These are phyloP conservation scores for Tetragonia tetragonoides DNA, from an alignment of 148 eudicot species.

Conservation along the genomic window DNA sequence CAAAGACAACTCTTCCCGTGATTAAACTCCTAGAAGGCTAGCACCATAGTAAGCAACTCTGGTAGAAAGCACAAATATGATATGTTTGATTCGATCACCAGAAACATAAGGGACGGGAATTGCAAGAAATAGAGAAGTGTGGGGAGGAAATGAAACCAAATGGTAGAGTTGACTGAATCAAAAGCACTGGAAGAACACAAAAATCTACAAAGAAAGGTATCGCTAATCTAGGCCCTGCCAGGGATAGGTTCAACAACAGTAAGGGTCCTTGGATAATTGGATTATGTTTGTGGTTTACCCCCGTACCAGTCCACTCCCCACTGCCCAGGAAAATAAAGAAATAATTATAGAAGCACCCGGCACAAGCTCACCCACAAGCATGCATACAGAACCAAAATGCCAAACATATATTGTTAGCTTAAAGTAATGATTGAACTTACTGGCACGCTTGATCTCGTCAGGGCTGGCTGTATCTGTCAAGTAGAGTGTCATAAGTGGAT, in stretches of 20 bases:
- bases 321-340: too few species aligned
- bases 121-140: not conserved
- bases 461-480: constrained; percentile 81
- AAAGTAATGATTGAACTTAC: constrained; percentile 42
- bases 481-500: constrained; percentile 97
- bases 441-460: constrained; percentile 79
- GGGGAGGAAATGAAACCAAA: not conserved
- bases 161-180: not conserved
- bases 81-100: not conserved
- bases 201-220: not conserved
- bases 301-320: too few species aligned
- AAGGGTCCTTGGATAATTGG: not conserved
- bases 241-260: not conserved
- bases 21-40: not conserved
- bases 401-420: constrained; percentile 6
- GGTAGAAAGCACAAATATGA: not conserved
- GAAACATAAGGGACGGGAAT: not conserved
- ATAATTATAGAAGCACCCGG: not conserved
- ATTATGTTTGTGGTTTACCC: not conserved
- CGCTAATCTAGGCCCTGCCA: not conserved
- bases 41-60: not conserved
- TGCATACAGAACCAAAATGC: constrained; percentile 8
- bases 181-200: not conserved
- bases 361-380: not conserved
- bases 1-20: not conserved